Percentiles rank a stretch among this genome's conserved stretches.
Conservation (phyloP, 805 yeast genomes). For the Metahyphopichia silvanorum region DNA sequence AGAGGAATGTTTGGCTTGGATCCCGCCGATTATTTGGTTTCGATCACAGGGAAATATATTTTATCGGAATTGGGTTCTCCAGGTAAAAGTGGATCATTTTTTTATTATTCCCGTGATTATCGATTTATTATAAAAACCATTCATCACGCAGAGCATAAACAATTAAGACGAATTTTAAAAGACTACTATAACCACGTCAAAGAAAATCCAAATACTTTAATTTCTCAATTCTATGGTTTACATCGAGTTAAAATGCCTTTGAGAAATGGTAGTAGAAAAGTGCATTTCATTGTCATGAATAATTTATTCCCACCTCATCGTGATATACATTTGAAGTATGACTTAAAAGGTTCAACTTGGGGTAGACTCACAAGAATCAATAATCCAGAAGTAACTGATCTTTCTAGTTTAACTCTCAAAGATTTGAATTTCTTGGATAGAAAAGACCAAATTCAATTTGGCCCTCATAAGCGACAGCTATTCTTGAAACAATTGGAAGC, state of each 20-base stretch:
- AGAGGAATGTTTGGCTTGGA: constrained; percentile 80
- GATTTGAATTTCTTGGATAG: constrained; percentile 86
- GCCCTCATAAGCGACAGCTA: constrained; percentile 60
- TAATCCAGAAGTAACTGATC: constrained; percentile 12
- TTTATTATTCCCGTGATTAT: constrained; percentile 91
- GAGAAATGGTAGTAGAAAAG: constrained; percentile 58
- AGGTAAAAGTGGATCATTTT: constrained; percentile 95
- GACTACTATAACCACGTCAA: constrained; percentile 80
- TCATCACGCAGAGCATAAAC: constrained; percentile 88
- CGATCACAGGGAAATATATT: constrained; percentile 89
- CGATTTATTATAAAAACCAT: constrained; percentile 94
- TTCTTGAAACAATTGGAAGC: constrained; percentile 67
- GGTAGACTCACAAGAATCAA: constrained; percentile 60
- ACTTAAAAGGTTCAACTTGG: constrained; percentile 88
- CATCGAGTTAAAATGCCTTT: constrained; percentile 91
- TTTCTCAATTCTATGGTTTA: constrained; percentile 94
- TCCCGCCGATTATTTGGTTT: constrained; percentile 92
- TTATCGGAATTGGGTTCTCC: constrained; percentile 92
- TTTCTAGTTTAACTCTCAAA: constrained; percentile 56
- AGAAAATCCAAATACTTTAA: constrained; percentile 79
- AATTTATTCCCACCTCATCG: constrained; percentile 92
- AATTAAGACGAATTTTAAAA: constrained; percentile 66
- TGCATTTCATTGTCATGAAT: constrained; percentile 95
- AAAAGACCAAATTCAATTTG: constrained; percentile 63
- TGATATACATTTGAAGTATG: constrained; percentile 81